phyloP scores from a whole-genome alignment of 2,329 filamentous ascomycete genomes.

The Ceratocystis cacaofunesta region DNA sequence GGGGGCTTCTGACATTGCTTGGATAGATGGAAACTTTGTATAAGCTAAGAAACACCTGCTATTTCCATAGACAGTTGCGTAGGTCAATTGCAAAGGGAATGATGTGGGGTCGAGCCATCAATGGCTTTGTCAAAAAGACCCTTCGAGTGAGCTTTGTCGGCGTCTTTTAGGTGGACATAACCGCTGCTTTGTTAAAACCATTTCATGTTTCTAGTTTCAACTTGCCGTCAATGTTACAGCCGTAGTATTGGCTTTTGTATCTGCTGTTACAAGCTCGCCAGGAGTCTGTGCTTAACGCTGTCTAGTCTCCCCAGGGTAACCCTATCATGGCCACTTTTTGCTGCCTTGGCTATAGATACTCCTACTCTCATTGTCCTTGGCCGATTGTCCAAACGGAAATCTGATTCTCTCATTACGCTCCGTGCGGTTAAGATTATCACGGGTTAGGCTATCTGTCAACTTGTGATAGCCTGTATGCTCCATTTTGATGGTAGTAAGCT shows the following conservation, averaged over 20 bases:
- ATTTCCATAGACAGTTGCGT: neutral
- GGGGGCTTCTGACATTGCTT: constrained; percentile 46
- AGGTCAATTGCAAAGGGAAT: constrained; percentile 41
- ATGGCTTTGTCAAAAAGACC: constrained; percentile 49
- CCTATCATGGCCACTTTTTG: constrained; percentile 49
- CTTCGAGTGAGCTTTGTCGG: constrained; percentile 31
- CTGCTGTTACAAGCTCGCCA: constrained; percentile 30
- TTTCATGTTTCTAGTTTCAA: constrained; percentile 30
- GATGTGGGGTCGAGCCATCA: constrained; percentile 47
- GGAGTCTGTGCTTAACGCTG: constrained; percentile 41
- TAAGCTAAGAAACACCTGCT: constrained; percentile 19
- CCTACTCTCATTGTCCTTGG: constrained; percentile 24
- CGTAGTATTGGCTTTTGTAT: constrained; percentile 43
- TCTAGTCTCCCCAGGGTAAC: constrained; percentile 49
- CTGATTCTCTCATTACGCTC: constrained; percentile 55
- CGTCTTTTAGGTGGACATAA: neutral
- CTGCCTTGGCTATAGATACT: constrained; percentile 31
- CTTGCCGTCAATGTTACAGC: constrained; percentile 51
- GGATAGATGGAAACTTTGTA: constrained; percentile 41
- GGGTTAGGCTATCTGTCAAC: constrained; percentile 46
- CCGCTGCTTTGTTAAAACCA: neutral
- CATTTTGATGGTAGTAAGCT: constrained; percentile 46
- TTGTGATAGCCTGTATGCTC: constrained; percentile 42
- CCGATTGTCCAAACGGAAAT: constrained; percentile 42
- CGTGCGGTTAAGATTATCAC: constrained; percentile 56